Evolutionary conservation across 768 basidiomycete species (phyloP).

Genomic region (Hydnomerulius pinastri): DNA sequence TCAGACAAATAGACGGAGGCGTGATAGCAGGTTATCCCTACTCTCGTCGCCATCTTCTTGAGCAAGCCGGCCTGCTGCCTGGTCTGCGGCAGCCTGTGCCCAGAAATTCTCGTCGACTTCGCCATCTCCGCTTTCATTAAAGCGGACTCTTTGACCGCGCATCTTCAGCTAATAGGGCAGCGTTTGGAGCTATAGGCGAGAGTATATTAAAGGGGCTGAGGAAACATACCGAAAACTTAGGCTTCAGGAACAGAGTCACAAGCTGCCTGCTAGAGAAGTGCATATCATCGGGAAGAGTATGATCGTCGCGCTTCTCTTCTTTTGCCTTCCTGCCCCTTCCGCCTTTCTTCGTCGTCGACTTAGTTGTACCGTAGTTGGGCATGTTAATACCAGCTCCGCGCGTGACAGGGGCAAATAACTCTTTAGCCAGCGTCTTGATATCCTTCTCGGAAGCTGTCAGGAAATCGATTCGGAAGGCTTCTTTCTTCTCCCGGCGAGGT

Average conservation of each 20-base stretch:
- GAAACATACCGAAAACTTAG: conserved; percentile 81
- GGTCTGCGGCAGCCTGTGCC: conserved; percentile 91
- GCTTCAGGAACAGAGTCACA: conserved; percentile 92
- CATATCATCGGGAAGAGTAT: conserved; percentile 93
- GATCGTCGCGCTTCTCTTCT: conserved; percentile 69
- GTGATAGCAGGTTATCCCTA: conserved; percentile 34
- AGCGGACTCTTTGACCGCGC: conserved; percentile 67
- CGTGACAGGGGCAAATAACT: conserved; percentile 78
- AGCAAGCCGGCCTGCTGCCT: conserved; percentile 58
- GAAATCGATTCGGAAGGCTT: conserved; percentile 84
- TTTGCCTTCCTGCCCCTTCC: conserved; percentile 48
- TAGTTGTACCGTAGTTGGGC: conserved; percentile 47
- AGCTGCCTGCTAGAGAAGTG: conserved; percentile 92
- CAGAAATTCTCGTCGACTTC: conserved; percentile 97
- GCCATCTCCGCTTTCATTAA: conserved; percentile 68
- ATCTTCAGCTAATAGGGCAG: conserved; percentile 84
- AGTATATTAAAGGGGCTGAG: not conserved
- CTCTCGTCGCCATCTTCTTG: conserved; percentile 66
- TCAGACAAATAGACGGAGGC: conserved; percentile 10
- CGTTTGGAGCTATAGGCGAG: no score
- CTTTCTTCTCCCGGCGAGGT: conserved; percentile 72
- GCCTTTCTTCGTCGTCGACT: conserved; percentile 30
- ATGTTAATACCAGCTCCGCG: conserved; percentile 70
- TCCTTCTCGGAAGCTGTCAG: conserved; percentile 57
- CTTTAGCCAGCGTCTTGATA: conserved; percentile 61